A percentile compares a stretch with the other conserved stretches of the same genome.
Evolutionary conservation across 2,329 filamentous ascomycete species (phyloP).

Genomic region (Diaporthe sp.): DNA sequence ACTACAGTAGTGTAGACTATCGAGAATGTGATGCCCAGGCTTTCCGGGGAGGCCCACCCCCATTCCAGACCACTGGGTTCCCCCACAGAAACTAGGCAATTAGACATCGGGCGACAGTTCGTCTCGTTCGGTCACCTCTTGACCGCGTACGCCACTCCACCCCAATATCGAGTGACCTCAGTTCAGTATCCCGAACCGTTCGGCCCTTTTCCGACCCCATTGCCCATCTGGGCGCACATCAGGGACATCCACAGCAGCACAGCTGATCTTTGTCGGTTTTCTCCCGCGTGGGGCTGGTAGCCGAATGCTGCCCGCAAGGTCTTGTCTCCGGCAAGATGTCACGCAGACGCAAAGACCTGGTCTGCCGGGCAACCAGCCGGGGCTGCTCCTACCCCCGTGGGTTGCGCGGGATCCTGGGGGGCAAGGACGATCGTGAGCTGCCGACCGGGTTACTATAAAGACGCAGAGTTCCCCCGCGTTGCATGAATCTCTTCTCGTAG

Average conservation of each 20-base stretch:
- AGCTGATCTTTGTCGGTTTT: slow-evolving; percentile 31
- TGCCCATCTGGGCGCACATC: not conserved
- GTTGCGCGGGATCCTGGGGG: not conserved
- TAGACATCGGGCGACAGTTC: slow-evolving; percentile 28
- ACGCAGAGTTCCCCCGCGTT: slow-evolving; percentile 7
- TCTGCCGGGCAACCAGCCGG: not conserved
- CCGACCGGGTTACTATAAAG: slow-evolving; percentile 5
- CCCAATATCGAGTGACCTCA: slow-evolving; percentile 30
- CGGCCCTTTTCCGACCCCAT: slow-evolving; percentile 27
- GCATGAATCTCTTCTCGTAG: not conserved
- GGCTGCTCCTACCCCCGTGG: not conserved
- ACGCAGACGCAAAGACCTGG: slow-evolving; percentile 3
- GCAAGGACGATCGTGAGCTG: not conserved
- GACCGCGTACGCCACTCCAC: slow-evolving; percentile 24
- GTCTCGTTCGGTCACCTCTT: slow-evolving; percentile 19
- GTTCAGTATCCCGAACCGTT: not conserved
- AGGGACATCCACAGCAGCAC: slow-evolving; percentile 22
- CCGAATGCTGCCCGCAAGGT: not conserved
- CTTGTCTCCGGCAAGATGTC: not conserved
- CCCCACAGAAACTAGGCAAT: slow-evolving; percentile 28
- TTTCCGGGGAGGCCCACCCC: not conserved
- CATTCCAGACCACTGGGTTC: slow-evolving; percentile 27
- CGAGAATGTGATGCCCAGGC: not conserved
- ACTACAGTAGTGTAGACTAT: not conserved
- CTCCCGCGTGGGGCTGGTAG: not conserved